phyloP scores from a whole-genome alignment of 257 asterid genomes.

The Phtheirospermum japonicum region DNA sequence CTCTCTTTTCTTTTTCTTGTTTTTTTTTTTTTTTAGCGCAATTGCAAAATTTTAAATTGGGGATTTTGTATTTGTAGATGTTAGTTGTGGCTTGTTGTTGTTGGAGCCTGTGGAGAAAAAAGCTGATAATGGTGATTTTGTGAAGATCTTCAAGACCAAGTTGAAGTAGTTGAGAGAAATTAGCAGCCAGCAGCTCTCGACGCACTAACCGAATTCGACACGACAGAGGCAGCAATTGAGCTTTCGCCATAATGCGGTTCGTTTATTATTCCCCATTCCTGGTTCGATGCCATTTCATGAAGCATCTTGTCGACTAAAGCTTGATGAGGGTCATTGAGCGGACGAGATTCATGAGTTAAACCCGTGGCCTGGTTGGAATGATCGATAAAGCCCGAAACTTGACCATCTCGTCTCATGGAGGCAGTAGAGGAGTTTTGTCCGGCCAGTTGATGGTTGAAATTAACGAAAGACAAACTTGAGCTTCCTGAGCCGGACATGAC shows the following conservation, averaged over 20 bases:
- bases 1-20: too few species aligned
- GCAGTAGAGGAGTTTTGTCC: conserved; percentile 25
- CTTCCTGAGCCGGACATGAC: conserved; percentile 2
- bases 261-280: conserved; percentile 1
- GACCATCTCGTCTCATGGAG: conserved; percentile 7
- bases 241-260: conserved; percentile 3
- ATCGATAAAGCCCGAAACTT: neutral
- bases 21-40: too few species aligned
- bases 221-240: conserved; percentile 10
- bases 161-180: too few species aligned
- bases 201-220: neutral
- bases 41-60: too few species aligned
- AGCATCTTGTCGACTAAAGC: conserved; percentile 32
- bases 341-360: conserved; percentile 1
- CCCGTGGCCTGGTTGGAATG: conserved; percentile 3
- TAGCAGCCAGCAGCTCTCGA: neutral
- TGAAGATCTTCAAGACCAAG: too few species aligned
- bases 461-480: conserved; percentile 8
- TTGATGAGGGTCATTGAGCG: conserved; percentile 21
- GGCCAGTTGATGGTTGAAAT: conserved; percentile 12
- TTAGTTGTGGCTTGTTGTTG: too few species aligned
- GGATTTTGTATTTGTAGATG: too few species aligned
- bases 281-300: conserved; percentile 26
- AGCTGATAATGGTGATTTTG: too few species aligned
- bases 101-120: too few species aligned